These are phyloP conservation scores for Lasiodiplodia theobromae DNA, from an alignment of 2,329 filamentous ascomycete genomes.

Conservation along the genomic window DNA sequence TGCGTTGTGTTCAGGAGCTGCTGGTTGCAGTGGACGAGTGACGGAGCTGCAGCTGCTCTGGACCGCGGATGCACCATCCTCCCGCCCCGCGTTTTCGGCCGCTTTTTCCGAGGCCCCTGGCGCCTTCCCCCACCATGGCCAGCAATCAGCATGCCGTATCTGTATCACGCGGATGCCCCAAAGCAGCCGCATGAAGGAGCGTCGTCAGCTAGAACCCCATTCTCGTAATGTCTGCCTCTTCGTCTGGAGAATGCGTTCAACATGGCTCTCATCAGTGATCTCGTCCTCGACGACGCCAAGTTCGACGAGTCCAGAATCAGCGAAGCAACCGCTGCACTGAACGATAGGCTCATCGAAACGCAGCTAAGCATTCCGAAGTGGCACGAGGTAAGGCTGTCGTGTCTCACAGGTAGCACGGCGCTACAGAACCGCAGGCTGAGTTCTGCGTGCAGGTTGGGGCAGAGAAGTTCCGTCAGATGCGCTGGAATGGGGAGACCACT, in stretches of 20 bases:
- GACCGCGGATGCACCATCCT: neutral
- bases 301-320: conserved; percentile 19
- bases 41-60: neutral
- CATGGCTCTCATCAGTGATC: conserved; percentile 23
- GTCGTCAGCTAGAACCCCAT: neutral
- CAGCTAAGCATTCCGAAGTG: conserved; percentile 17
- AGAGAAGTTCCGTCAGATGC: conserved; percentile 61
- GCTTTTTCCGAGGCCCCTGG: conserved; percentile 14
- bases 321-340: conserved; percentile 10
- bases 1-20: neutral
- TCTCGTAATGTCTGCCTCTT: neutral
- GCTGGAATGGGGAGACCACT: conserved; percentile 60
- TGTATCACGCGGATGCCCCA: neutral
- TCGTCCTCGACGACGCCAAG: conserved; percentile 17
- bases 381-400: conserved; percentile 25
- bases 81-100: conserved; percentile 23
- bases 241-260: neutral
- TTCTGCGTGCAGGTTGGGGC: conserved; percentile 55
- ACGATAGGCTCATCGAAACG: conserved; percentile 15
- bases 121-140: conserved; percentile 9
- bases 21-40: neutral
- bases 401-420: conserved; percentile 8
- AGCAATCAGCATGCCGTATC: neutral
- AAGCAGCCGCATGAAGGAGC: neutral
- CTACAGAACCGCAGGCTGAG: neutral